Evolutionary conservation across 2,329 filamentous ascomycete species (phyloP).

Genomic region (Leptographium lundbergii): DNA sequence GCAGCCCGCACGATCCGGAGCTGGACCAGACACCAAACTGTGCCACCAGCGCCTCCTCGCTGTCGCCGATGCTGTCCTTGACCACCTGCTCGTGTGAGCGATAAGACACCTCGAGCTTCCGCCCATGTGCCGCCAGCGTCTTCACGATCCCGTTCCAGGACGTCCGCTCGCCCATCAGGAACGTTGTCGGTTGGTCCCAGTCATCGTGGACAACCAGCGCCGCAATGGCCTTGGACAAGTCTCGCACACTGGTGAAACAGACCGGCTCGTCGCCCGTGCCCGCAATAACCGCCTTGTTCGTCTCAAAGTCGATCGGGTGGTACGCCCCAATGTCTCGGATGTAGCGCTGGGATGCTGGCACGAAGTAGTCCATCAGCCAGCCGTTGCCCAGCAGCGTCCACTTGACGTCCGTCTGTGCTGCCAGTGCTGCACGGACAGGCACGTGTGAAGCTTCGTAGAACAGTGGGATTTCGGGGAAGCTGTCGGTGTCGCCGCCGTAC

Average conservation of each 20-base stretch:
- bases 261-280: slow-evolving; percentile 3
- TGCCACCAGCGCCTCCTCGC: background rate
- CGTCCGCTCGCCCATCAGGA: background rate
- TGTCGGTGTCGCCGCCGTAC: slow-evolving; percentile 1
- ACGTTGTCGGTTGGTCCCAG: slow-evolving; percentile 1
- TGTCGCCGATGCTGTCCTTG: background rate
- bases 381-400: slow-evolving; percentile 4
- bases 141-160: slow-evolving; percentile 2
- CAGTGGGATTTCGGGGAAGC: background rate
- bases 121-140: background rate
- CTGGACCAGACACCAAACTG: slow-evolving; percentile 2
- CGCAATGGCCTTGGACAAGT: slow-evolving; percentile 1
- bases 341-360: slow-evolving; percentile 2
- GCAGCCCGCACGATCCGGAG: background rate
- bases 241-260: slow-evolving; percentile 2
- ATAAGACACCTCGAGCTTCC: background rate
- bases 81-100: background rate
- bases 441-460: background rate
- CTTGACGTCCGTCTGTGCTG: slow-evolving; percentile 1
- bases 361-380: slow-evolving; percentile 7
- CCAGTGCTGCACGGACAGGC: slow-evolving; percentile 2
- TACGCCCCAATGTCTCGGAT: slow-evolving; percentile 1
- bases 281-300: background rate
- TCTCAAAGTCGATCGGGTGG: background rate
- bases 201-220: background rate